These are phyloP conservation scores for Kalanchoe fedtschenkoi DNA, from an alignment of 164 flowering plant genomes.

Conservation along the genomic window DNA sequence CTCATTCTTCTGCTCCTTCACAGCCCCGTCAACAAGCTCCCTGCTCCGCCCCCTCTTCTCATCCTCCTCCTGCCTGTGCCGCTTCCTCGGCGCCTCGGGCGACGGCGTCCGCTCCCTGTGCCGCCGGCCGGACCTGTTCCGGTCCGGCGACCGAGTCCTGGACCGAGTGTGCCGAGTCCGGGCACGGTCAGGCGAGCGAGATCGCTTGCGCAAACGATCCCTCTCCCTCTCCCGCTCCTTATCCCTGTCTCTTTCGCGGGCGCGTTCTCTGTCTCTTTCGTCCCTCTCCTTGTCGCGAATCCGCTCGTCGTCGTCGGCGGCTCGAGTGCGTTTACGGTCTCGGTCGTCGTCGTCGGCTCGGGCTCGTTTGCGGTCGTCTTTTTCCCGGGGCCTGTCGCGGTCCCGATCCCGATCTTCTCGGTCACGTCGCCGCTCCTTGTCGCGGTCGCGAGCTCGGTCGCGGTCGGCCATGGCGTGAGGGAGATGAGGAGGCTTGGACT, in stretches of 20 bases:
- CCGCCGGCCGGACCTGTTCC: constrained; percentile 29
- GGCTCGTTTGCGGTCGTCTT: constrained; percentile 4
- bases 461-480: background rate
- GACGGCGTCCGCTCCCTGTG: constrained; percentile 43
- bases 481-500: background rate
- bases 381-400: background rate
- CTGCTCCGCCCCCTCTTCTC: constrained; percentile 16
- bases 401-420: background rate
- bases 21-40: background rate
- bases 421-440: background rate
- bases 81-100: constrained; percentile 31
- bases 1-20: background rate
- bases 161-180: constrained; percentile 27
- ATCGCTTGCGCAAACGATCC: constrained; percentile 22
- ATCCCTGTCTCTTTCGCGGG: constrained; percentile 22
- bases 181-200: constrained; percentile 26
- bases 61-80: constrained; percentile 25
- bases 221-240: constrained; percentile 10
- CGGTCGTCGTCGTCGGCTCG: constrained; percentile 11
- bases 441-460: background rate
- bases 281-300: constrained; percentile 17
- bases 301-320: constrained; percentile 13
- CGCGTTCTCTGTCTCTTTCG: constrained; percentile 15
- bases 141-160: constrained; percentile 50
- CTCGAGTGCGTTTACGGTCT: constrained; percentile 16